These are phyloP conservation scores for Kewa caespitosa DNA, from an alignment of 179 eudicot genomes.

Conservation along the genomic window DNA sequence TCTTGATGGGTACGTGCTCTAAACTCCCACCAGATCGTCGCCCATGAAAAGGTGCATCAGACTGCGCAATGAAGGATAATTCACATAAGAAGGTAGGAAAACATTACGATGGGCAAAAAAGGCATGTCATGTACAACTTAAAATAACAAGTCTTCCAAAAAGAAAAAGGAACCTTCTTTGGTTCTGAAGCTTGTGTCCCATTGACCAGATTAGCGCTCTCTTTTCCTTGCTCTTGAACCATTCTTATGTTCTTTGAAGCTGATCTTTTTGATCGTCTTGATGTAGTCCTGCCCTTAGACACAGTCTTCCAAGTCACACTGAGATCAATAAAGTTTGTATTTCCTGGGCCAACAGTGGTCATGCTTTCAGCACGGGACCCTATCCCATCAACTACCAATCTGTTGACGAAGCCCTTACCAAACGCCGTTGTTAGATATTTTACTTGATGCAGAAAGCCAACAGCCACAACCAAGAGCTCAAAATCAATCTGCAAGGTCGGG, in stretches of 20 bases:
- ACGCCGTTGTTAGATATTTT: constrained; percentile 14
- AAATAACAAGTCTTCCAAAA: neutral
- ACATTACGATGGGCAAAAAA: neutral
- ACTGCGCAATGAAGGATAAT: constrained; percentile 28
- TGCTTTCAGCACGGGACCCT: constrained; percentile 32
- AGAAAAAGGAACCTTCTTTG: constrained; percentile 39
- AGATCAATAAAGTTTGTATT: constrained; percentile 36
- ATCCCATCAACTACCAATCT: constrained; percentile 34
- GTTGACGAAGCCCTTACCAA: constrained; percentile 25
- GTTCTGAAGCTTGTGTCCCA: too few species aligned
- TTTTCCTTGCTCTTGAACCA: constrained; percentile 27
- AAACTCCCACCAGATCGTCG: constrained; percentile 40
- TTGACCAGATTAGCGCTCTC: constrained; percentile 24
- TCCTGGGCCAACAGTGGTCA: constrained; percentile 41
- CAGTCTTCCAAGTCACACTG: constrained; percentile 49
- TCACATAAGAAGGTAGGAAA: neutral
- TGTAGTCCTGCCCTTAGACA: constrained; percentile 46
- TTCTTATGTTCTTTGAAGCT: constrained; percentile 19
- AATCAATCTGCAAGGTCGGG: constrained; percentile 18
- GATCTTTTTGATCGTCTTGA: constrained; percentile 48
- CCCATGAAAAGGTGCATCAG: constrained; percentile 42
- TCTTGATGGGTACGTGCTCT: constrained; percentile 58
- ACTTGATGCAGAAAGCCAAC: neutral
- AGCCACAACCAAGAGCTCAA: constrained; percentile 14
- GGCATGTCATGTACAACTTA: neutral